These are phyloP conservation scores for Yamadazyma atlantica DNA, from an alignment of 1,139 yeast genomes.

Conservation along the genomic window DNA sequence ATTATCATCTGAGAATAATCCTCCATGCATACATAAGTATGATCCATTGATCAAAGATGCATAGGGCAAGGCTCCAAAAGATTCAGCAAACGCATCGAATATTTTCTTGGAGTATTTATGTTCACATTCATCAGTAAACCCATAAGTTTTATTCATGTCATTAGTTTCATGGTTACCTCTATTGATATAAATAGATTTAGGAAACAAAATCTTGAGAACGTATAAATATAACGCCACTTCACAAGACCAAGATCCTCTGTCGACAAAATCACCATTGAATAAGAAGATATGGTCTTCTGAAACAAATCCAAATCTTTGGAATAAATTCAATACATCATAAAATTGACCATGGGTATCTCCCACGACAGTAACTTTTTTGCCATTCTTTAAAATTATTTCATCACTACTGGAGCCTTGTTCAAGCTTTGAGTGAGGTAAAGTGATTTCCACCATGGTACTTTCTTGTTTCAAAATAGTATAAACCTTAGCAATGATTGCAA, in stretches of 20 bases:
- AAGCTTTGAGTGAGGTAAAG: constrained; percentile 36
- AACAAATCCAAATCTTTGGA: constrained; percentile 67
- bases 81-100: constrained; percentile 83
- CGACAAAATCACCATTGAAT: constrained; percentile 97
- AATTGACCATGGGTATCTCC: constrained; percentile 99
- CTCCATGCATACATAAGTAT: constrained; percentile 94
- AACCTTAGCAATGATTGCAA: constrained; percentile 77
- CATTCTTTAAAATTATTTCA: constrained; percentile 25
- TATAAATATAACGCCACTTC: constrained; percentile 88
- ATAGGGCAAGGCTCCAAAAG: constrained; percentile 83
- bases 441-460: constrained; percentile 73
- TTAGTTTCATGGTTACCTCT: constrained; percentile 97
- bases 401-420: constrained; percentile 8
- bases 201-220: constrained; percentile 74
- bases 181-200: constrained; percentile 71
- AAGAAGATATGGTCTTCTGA: constrained; percentile 71
- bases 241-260: constrained; percentile 97
- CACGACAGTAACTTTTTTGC: constrained; percentile 69
- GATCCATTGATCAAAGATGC: constrained; percentile 77
- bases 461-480: constrained; percentile 65
- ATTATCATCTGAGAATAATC: constrained; percentile 77
- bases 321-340: constrained; percentile 81
- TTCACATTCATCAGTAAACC: constrained; percentile 95
- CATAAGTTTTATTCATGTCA: constrained; percentile 96
- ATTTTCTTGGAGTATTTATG: constrained; percentile 80